Evolutionary conservation across 1,284 basidiomycete species (phyloP).

Genomic region (Inonotus obliquus): DNA sequence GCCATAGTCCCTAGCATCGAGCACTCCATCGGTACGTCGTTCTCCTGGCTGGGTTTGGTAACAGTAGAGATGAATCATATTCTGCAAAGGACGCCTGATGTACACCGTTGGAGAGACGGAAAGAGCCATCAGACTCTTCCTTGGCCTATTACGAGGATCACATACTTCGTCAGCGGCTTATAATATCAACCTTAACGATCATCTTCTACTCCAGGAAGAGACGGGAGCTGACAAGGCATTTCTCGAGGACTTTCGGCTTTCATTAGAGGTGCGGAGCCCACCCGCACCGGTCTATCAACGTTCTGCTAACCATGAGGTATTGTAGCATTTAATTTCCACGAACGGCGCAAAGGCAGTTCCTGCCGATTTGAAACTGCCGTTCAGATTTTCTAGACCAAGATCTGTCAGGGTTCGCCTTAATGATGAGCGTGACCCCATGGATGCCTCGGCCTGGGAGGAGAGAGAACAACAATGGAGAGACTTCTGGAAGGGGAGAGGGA

Average conservation of each 20-base stretch:
- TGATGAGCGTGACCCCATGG: constrained; percentile 42
- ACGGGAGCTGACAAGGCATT: constrained; percentile 53
- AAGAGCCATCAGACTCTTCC: constrained; percentile 63
- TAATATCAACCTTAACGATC: background rate
- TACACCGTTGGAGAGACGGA: constrained; percentile 74
- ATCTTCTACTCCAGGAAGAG: constrained; percentile 19
- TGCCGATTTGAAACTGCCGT: constrained; percentile 48
- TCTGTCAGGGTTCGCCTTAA: constrained; percentile 52
- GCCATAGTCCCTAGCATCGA: constrained; percentile 68
- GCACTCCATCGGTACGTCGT: constrained; percentile 60
- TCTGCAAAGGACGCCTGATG: constrained; percentile 54
- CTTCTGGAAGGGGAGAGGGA: constrained; percentile 55
- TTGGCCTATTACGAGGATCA: constrained; percentile 49
- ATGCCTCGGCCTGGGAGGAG: constrained; percentile 47
- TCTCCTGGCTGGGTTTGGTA: background rate
- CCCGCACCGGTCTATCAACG: background rate
- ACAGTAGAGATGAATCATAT: background rate
- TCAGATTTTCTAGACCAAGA: constrained; percentile 51
- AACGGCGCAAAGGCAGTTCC: constrained; percentile 36
- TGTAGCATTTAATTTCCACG: constrained; percentile 60
- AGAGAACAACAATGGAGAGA: constrained; percentile 59
- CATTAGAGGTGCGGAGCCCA: constrained; percentile 50
- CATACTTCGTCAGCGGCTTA: constrained; percentile 5
- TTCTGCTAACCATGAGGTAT: constrained; percentile 9
- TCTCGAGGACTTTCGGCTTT: constrained; percentile 75